Evolutionary conservation across 768 basidiomycete genomes (phyloP), one percentile per base, ranked within the genome.

Genomic region (Macrolepiota albuminosa): DNA sequence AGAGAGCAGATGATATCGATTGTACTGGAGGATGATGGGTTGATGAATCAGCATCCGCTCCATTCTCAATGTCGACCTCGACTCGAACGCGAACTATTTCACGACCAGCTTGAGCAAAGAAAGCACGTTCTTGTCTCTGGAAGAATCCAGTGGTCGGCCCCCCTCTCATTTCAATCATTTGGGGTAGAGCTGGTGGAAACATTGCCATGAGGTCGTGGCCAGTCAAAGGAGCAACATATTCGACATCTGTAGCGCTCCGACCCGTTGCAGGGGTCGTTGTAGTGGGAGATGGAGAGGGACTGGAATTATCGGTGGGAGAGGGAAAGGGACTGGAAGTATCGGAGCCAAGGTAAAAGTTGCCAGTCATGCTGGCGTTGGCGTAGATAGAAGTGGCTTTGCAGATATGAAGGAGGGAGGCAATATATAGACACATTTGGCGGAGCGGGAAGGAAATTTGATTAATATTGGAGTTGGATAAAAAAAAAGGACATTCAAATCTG

Each of bases 201-300:
- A 92, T 82, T 14, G 87, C 87, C 90, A 92, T 92, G 65, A 92
- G 81, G 64, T 92, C 88, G 65, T 92, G 89, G 2, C 89, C 89
- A 0, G 87, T 89, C 5, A 88, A 86, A 1, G 90, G 90, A 1
- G 87, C 82, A n/a, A 89, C 89, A 68, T 84, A 89, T 63, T 84
- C 4, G 73, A 69, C 60, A 78, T 73, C 63, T 80, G 21, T 21
- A 21, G 21, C 21, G 21, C 21, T 21, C 21, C 21, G 21, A 21
- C 21, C 21, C 21, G 21, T 21, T 21, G 21, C 21, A 21, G 21
- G 21, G 21, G 21, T 21, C 21, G 21, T 21, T 21, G 21, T 21
- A 21, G 21, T 21, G 21, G 21, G 21, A 21, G 21, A 21, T 21
- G 21, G 21, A 21, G 21, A 21, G 21, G 21, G 21, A 21, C 21